Evolutionary conservation across 306 rosid genomes (phyloP).

Genomic region (Prunus mume): DNA sequence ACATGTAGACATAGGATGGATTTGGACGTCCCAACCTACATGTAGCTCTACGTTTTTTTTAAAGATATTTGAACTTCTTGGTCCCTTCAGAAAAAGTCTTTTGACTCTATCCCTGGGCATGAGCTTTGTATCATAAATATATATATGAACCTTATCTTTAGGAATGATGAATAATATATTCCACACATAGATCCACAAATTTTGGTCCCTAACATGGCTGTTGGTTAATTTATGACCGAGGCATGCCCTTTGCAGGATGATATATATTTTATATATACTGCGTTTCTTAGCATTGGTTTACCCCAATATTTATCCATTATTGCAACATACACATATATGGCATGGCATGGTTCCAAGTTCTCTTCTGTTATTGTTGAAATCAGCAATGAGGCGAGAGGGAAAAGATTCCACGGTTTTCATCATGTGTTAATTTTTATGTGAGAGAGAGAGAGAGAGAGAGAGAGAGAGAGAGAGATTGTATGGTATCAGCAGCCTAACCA

Average conservation of each 20-base stretch:
- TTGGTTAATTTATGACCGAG: neutral
- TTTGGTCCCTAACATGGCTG: slow-evolving; percentile 27
- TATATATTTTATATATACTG: neutral
- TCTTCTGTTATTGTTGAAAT: slow-evolving; percentile 26
- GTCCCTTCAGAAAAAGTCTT: too few relatives aligned
- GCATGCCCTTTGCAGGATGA: neutral
- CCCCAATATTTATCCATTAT: too few relatives aligned
- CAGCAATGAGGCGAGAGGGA: slow-evolving; percentile 19
- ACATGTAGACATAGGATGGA: too few relatives aligned
- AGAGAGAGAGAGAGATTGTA: too few relatives aligned
- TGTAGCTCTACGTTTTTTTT: too few relatives aligned
- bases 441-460: too few relatives aligned
- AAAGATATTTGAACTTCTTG: too few relatives aligned
- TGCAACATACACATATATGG: too few relatives aligned
- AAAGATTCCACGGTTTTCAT: slow-evolving; percentile 17
- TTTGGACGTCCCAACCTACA: too few relatives aligned
- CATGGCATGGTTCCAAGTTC: neutral
- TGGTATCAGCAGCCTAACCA: slow-evolving; percentile 28
- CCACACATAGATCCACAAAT: slow-evolving; percentile 20
- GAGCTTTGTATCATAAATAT: too few relatives aligned
- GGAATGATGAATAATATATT: neutral
- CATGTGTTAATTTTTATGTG: neutral
- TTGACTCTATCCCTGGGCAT: too few relatives aligned
- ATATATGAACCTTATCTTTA: too few relatives aligned
- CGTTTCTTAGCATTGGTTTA: slow-evolving; percentile 16